These are phyloP conservation scores for Trametes coccinea DNA, from an alignment of 768 basidiomycete genomes.

Conservation along the genomic window DNA sequence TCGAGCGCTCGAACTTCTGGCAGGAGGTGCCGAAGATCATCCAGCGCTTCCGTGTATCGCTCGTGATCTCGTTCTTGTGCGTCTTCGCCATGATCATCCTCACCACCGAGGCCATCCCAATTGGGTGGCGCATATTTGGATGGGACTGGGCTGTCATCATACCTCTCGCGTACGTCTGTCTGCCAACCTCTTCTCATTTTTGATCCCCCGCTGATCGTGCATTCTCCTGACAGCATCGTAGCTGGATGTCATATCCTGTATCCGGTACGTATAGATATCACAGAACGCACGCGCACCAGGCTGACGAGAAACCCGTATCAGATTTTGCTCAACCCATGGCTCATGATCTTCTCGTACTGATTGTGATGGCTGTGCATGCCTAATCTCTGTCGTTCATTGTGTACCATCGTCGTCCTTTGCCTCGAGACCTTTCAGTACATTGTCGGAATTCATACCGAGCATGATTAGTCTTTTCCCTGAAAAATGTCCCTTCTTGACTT, in stretches of 20 bases:
- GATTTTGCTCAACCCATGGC: slow-evolving; percentile 70
- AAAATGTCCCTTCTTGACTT: too few relatives aligned
- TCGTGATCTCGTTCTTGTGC: slow-evolving; percentile 52
- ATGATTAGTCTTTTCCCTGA: too few relatives aligned
- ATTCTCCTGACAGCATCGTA: slow-evolving; percentile 47
- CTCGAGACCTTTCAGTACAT: neutral
- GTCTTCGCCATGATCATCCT: slow-evolving; percentile 61
- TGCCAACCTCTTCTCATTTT: slow-evolving; percentile 4
- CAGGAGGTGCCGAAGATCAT: slow-evolving; percentile 84
- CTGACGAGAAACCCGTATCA: neutral
- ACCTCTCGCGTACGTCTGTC: slow-evolving; percentile 61
- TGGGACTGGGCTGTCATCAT: slow-evolving; percentile 74
- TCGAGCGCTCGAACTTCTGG: slow-evolving; percentile 88
- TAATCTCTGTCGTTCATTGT: neutral
- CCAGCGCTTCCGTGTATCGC: slow-evolving; percentile 72
- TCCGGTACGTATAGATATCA: slow-evolving; percentile 54
- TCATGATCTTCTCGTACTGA: slow-evolving; percentile 79
- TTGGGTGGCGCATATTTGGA: slow-evolving; percentile 62
- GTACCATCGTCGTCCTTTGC: neutral
- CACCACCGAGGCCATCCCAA: slow-evolving; percentile 52
- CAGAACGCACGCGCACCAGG: neutral
- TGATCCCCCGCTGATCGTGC: neutral
- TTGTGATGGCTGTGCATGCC: neutral
- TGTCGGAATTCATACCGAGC: too few relatives aligned
- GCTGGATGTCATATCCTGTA: slow-evolving; percentile 68